A percentile compares a stretch with the other conserved stretches of the same genome.
phyloP scores from a whole-genome alignment of 2,329 filamentous ascomycete species.

The Pyrenophora tritici-repentis region DNA sequence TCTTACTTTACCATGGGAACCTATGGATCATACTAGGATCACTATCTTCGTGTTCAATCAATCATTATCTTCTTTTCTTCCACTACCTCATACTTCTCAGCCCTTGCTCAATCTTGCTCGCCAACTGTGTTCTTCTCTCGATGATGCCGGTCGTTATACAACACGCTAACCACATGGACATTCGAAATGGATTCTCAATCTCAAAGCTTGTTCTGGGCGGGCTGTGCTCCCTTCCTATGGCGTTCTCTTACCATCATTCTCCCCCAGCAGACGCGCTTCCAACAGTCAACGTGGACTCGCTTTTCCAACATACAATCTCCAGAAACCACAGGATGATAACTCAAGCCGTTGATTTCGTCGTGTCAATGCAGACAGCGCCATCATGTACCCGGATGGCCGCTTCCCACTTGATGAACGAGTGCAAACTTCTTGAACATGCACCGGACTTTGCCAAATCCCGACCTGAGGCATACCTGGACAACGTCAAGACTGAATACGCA shows the following conservation, averaged over 20 bases:
- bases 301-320: slow-evolving; percentile 30
- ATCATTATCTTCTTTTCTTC: slow-evolving; percentile 1
- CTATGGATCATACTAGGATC: background rate
- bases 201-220: background rate
- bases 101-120: background rate
- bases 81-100: background rate
- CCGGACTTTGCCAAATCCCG: slow-evolving; percentile 32
- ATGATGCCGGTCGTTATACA: background rate
- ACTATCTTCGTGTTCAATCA: background rate
- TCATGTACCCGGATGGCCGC: slow-evolving; percentile 60
- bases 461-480: slow-evolving; percentile 40
- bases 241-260: slow-evolving; percentile 21
- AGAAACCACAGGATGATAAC: slow-evolving; percentile 31
- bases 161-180: background rate
- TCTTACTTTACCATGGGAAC: slow-evolving; percentile 15
- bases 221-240: background rate
- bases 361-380: slow-evolving; percentile 29
- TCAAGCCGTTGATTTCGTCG: slow-evolving; percentile 31
- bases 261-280: slow-evolving; percentile 17
- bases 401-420: slow-evolving; percentile 58
- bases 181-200: background rate
- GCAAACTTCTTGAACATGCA: slow-evolving; percentile 53
- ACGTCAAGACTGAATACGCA: slow-evolving; percentile 62
- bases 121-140: background rate
- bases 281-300: slow-evolving; percentile 22